Evolutionary conservation across 495 filamentous ascomycete species (phyloP).

Genomic region (Halenospora varia): DNA sequence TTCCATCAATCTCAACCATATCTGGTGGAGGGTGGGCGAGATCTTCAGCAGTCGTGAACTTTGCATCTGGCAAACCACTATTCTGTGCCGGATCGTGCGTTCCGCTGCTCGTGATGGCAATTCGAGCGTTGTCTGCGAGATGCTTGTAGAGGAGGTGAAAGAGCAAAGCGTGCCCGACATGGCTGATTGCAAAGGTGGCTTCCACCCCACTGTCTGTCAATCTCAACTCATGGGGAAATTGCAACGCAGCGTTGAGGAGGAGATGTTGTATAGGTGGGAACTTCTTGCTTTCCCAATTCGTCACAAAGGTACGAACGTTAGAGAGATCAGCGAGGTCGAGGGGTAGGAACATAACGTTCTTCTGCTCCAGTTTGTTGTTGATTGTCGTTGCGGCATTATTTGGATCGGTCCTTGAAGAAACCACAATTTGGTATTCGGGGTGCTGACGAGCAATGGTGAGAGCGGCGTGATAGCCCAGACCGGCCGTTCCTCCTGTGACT

Average conservation of each 20-base stretch:
- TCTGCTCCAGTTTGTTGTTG: neutral
- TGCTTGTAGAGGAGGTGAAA: conserved; percentile 44
- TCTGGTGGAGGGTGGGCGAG: conserved; percentile 27
- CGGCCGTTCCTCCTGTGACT: conserved; percentile 16
- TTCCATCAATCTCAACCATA: conserved; percentile 19
- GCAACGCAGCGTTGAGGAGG: conserved; percentile 42
- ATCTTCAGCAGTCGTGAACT: conserved; percentile 29
- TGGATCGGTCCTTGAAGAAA: conserved; percentile 39
- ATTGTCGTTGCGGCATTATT: conserved; percentile 17
- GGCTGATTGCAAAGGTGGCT: conserved; percentile 30
- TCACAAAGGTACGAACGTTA: conserved; percentile 35
- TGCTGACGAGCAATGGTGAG: conserved; percentile 41
- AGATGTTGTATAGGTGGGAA: conserved; percentile 39
- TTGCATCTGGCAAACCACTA: conserved; percentile 26
- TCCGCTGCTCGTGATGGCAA: conserved; percentile 35
- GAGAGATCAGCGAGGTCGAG: conserved; percentile 36
- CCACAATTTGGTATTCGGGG: conserved; percentile 35
- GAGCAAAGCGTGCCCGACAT: conserved; percentile 43
- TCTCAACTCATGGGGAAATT: conserved; percentile 30
- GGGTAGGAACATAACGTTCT: conserved; percentile 35
- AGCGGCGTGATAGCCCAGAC: conserved; percentile 23
- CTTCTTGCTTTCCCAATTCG: conserved; percentile 27
- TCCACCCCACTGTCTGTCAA: conserved; percentile 40
- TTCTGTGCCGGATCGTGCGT: conserved; percentile 34
- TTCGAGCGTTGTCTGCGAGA: conserved; percentile 43